These are phyloP conservation scores for Aegilops tauschii DNA, from an alignment of 176 grass and related monocot species.

Conservation along the genomic window DNA sequence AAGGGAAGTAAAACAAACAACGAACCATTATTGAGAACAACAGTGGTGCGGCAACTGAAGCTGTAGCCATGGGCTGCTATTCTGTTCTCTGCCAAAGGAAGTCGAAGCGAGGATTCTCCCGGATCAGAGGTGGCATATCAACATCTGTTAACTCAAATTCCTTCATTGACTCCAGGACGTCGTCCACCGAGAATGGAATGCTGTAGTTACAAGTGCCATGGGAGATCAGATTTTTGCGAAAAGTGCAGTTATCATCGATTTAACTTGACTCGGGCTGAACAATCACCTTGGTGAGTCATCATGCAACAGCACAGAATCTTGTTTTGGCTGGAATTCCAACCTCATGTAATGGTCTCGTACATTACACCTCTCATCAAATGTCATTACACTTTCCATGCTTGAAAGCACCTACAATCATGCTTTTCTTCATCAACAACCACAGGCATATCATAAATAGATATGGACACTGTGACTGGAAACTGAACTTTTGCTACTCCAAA, in stretches of 20 bases:
- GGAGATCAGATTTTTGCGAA: background rate
- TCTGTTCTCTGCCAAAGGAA: conserved; percentile 50
- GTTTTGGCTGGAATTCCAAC: too few relatives aligned
- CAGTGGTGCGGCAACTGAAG: too few relatives aligned
- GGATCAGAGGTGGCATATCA: conserved; percentile 54
- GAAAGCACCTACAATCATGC: conserved; percentile 59
- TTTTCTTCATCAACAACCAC: background rate
- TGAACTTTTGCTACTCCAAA: conserved; percentile 20
- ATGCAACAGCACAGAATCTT: too few relatives aligned
- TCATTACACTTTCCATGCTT: conserved; percentile 78
- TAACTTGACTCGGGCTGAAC: too few relatives aligned
- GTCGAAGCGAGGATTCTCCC: conserved; percentile 57
- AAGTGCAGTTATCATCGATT: background rate
- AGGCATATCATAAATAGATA: too few relatives aligned
- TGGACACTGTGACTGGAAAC: background rate
- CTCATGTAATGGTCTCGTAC: conserved; percentile 20
- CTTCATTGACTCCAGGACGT: conserved; percentile 70
- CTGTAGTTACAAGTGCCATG: conserved; percentile 37
- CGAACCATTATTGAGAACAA: too few relatives aligned
- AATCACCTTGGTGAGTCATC: too few relatives aligned
- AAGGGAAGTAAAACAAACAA: too few relatives aligned
- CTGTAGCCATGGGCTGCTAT: too few relatives aligned
- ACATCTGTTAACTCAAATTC: conserved; percentile 67
- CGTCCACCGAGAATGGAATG: conserved; percentile 79
- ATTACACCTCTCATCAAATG: conserved; percentile 50